Evolutionary conservation across 108 stramenopile species (phyloP).

Genomic region (Fistulifera pelliculosa): DNA sequence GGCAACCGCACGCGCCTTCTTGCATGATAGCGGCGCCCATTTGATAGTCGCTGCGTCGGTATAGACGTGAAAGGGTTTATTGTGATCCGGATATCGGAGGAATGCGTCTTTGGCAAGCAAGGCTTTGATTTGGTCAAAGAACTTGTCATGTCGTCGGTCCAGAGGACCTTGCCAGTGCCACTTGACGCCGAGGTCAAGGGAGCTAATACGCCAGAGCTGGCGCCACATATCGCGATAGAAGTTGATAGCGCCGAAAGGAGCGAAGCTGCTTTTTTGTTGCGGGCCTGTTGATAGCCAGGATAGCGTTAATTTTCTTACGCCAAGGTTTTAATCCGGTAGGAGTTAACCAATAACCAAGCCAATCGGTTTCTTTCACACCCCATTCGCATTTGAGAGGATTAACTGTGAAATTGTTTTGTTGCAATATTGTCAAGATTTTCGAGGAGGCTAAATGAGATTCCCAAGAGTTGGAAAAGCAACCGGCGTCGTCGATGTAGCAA

Average conservation of each 20-base stretch:
- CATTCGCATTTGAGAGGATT: conserved; percentile 52
- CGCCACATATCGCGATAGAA: conserved; percentile 23
- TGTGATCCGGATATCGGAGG: conserved; percentile 27
- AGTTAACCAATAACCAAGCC: conserved; percentile 25
- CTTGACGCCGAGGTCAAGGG: conserved; percentile 17
- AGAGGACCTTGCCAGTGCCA: conserved; percentile 2
- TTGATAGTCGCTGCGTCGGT: conserved; percentile 37
- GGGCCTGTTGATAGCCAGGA: conserved; percentile 21
- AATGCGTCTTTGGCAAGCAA: conserved; percentile 23
- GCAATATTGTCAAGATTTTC: conserved; percentile 15
- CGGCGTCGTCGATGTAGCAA: conserved; percentile 41
- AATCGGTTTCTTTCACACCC: conserved; percentile 37
- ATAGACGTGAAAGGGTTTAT: conserved; percentile 34
- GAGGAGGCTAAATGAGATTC: conserved; percentile 21
- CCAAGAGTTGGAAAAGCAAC: conserved; percentile 22
- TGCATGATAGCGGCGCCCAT: conserved; percentile 22
- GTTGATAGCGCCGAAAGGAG: conserved; percentile 34
- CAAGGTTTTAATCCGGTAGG: conserved; percentile 21
- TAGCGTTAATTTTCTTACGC: conserved; percentile 31
- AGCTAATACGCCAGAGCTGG: conserved; percentile 25
- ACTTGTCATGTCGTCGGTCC: conserved; percentile 17
- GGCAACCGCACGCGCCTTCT: conserved; percentile 32
- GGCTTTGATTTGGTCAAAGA: conserved; percentile 36
- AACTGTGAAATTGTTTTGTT: background rate
- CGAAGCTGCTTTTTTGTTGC: conserved; percentile 21